Conservation (phyloP, 2,329 filamentous ascomycete genomes). For the Pseudogymnoascus sp. region DNA sequence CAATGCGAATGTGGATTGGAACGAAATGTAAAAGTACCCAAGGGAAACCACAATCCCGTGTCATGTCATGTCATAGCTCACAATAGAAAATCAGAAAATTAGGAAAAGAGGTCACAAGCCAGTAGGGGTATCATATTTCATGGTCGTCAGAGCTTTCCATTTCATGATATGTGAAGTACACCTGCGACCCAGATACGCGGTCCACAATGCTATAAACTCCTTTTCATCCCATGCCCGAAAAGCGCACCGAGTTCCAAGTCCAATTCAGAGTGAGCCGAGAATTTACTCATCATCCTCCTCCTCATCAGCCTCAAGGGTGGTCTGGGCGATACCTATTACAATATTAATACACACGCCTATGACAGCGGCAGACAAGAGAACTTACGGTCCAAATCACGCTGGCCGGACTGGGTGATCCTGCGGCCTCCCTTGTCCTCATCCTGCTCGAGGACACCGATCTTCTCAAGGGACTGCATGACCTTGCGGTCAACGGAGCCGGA, state of each 20-base stretch:
- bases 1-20: not conserved
- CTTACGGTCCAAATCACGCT: constrained; percentile 94
- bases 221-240: constrained; percentile 8
- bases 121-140: constrained; percentile 7
- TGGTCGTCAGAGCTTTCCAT: constrained; percentile 8
- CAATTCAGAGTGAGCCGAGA: constrained; percentile 5
- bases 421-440: constrained; percentile 98
- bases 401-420: constrained; percentile 94
- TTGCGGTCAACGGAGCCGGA: constrained; percentile 95
- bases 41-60: not conserved
- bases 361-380: constrained; percentile 11
- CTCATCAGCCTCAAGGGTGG: constrained; percentile 66
- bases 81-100: not conserved
- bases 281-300: constrained; percentile 51
- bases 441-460: constrained; percentile 96
- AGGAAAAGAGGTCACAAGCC: not conserved
- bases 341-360: not conserved
- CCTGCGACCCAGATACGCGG: constrained; percentile 2
- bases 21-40: not conserved
- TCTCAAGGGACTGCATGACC: constrained; percentile 94
- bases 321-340: constrained; percentile 64
- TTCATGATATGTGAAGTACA: constrained; percentile 9
- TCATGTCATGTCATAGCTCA: not conserved
- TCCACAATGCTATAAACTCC: constrained; percentile 8
- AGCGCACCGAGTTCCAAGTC: constrained; percentile 7